Evolutionary conservation across 345 rosid species (phyloP).

Genomic region (Clarkia xantiana): DNA sequence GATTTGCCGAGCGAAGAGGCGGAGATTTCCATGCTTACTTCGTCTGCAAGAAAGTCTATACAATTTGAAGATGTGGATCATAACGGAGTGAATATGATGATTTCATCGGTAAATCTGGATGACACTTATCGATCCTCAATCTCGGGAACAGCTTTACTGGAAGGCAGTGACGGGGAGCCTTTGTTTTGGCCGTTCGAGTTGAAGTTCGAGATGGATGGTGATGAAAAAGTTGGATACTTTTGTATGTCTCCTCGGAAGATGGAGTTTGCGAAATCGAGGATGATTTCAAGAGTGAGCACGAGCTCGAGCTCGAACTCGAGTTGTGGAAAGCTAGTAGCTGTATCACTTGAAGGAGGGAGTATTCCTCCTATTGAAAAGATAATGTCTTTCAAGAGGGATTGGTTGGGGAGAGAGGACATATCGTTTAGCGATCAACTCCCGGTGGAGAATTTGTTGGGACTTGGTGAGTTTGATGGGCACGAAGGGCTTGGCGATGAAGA

Average conservation of each 20-base stretch:
- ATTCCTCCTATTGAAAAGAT: background rate
- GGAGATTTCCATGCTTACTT: constrained; percentile 1
- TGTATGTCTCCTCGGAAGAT: constrained; percentile 4
- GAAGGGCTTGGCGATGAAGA: background rate
- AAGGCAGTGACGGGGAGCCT: constrained; percentile 1
- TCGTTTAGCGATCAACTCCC: background rate
- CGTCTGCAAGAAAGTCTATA: background rate
- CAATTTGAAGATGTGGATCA: background rate
- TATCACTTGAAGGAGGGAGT: background rate
- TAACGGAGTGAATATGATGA: background rate
- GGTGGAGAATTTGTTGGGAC: background rate
- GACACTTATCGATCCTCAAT: background rate
- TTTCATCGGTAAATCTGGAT: constrained; percentile 4
- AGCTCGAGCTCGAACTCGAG: no score
- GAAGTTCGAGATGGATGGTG: constrained; percentile 5
- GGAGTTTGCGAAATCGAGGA: no score
- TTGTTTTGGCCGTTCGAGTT: constrained; percentile 9
- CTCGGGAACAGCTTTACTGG: no score
- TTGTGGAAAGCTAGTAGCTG: no score
- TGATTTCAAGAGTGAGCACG: no score
- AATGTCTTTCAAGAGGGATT: background rate
- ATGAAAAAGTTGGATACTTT: constrained; percentile 4
- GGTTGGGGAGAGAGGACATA: background rate
- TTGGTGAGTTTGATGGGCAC: background rate
- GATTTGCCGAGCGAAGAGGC: background rate